Evolutionary conservation across 768 basidiomycete species (phyloP), one percentile per base, ranked within the genome.

Genomic region (Russula sp.): DNA sequence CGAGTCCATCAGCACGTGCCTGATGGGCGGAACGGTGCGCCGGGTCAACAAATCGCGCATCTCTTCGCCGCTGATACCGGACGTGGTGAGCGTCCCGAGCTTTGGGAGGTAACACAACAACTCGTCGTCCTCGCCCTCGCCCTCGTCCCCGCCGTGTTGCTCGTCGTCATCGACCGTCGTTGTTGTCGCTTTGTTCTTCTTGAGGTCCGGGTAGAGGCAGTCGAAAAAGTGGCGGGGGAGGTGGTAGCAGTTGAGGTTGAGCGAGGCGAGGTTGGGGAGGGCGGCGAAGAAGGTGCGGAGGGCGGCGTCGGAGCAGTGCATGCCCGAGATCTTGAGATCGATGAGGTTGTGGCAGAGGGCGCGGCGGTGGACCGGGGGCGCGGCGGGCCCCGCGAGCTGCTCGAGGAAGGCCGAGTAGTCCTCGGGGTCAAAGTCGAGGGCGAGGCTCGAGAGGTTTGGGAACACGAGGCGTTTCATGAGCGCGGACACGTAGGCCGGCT

Each of bases 401-500:
- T 69, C 63, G 34, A 80, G 76, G 57, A 89, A 75, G 0, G 77
- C 74, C 6, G 77, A 77, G 68, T 78, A 87, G 65, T 89, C 86
- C 18, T 75, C 78, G 1, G 75, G 70, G 53, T 83, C 80, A 60
- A 84, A 81, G 66, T 87, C 80, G n/a, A 90, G 76, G 6, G 76
- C 68, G 53, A 82, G 73, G 35, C 63, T 66, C 61, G 66, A 69
- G 39, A 81, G 69, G 34, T 69, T 68, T 40, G 80, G 80, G 56
- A 76, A 65, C 45, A 65, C 66, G 27, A 80, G 64, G 45, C 70
- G 73, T 39, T 67, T 67, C 51, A 76, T 59, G 48, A 81, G 68
- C 6, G 73, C 70, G 20, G 65, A 59, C 18, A 73, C 70, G 62
- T 74, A 75, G 20, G 71, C 68, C n/a, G 71, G 65, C 27, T 71